Percentiles rank a stretch among this genome's conserved stretches.
These are phyloP conservation scores for Striga asiatica DNA, from an alignment of 257 asterid species.

Conservation along the genomic window DNA sequence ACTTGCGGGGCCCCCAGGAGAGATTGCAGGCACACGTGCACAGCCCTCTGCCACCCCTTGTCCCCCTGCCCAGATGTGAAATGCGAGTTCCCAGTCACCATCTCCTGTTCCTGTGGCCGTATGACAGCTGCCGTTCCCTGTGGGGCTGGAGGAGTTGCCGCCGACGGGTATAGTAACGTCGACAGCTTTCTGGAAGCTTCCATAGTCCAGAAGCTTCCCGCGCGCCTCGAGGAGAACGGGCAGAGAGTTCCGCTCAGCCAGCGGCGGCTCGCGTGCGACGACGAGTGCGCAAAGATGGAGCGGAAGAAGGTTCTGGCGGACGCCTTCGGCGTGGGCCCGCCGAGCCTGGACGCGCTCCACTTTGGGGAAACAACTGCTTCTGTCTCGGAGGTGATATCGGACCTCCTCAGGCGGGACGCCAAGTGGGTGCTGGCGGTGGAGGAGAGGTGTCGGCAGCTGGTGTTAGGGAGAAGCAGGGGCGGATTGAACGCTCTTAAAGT, in stretches of 20 bases:
- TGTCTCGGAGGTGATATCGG: constrained; percentile 73
- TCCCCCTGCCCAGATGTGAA: constrained; percentile 68
- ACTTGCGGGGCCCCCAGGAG: constrained; percentile 95
- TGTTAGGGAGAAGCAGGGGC: constrained; percentile 72
- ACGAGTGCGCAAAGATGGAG: constrained; percentile 75
- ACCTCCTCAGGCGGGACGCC: constrained; percentile 87
- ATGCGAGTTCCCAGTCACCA: constrained; percentile 79
- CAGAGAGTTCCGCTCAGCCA: constrained; percentile 70
- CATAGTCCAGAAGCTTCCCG: constrained; percentile 58
- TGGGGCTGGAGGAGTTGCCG: constrained; percentile 61
- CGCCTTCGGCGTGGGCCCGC: constrained; percentile 64
- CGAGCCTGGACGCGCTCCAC: constrained; percentile 72
- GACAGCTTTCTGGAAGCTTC: constrained; percentile 63
- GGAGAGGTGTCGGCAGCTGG: constrained; percentile 78
- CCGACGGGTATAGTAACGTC: constrained; percentile 21
- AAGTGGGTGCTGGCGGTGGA: constrained; percentile 87
- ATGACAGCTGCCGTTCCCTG: constrained; percentile 41
- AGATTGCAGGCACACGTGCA: constrained; percentile 89
- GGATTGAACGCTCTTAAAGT: constrained; percentile 65
- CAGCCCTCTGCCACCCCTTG: constrained; percentile 77
- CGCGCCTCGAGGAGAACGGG: constrained; percentile 55
- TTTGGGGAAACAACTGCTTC: constrained; percentile 74
- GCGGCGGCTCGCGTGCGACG: constrained; percentile 87
- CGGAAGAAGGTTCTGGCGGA: constrained; percentile 86
- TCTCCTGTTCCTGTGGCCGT: constrained; percentile 83